A percentile compares a stretch with the other conserved stretches of the same genome.
Conservation (phyloP, 1,284 basidiomycete species). For the Ceratobasidium sp. region DNA sequence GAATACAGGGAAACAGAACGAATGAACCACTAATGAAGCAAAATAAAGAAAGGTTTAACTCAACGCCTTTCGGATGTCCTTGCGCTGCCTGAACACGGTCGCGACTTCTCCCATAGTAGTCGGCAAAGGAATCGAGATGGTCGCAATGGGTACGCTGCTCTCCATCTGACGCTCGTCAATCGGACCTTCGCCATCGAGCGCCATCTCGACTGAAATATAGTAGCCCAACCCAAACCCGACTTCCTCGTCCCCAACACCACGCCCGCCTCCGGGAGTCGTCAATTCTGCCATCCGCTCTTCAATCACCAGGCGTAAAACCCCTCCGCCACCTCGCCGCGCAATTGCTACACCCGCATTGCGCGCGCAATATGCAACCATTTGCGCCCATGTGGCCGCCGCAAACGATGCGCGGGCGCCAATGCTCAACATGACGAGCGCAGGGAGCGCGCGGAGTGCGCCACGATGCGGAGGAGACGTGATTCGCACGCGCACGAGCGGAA, state of each 20-base stretch:
- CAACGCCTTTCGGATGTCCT: conserved; percentile 35
- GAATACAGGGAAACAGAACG: not conserved
- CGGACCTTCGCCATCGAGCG: conserved; percentile 10
- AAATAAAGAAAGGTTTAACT: conserved; percentile 15
- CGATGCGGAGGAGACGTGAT: conserved; percentile 35
- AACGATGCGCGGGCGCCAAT: conserved; percentile 20
- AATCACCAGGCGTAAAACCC: not conserved
- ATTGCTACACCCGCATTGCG: conserved; percentile 19
- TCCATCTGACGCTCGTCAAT: not conserved
- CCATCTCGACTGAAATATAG: conserved; percentile 38
- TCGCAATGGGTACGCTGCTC: conserved; percentile 27
- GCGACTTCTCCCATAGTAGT: conserved; percentile 36
- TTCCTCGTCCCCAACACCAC: conserved; percentile 29
- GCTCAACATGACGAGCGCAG: conserved; percentile 27
- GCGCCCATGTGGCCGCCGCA: conserved; percentile 37
- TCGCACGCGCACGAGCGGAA: conserved; percentile 30
- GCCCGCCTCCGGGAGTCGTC: conserved; percentile 19
- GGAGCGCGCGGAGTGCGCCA: conserved; percentile 11
- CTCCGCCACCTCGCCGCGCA: conserved; percentile 25
- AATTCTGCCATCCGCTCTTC: conserved; percentile 40
- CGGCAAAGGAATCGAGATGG: conserved; percentile 22
- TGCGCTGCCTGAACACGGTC: conserved; percentile 28
- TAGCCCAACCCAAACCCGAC: conserved; percentile 36
- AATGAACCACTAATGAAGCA: not conserved
- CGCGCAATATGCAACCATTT: conserved; percentile 39